A percentile compares a stretch with the other conserved stretches of the same genome.
Conservation (phyloP, 2,329 filamentous ascomycete genomes). For the Diaporthe sp. region DNA sequence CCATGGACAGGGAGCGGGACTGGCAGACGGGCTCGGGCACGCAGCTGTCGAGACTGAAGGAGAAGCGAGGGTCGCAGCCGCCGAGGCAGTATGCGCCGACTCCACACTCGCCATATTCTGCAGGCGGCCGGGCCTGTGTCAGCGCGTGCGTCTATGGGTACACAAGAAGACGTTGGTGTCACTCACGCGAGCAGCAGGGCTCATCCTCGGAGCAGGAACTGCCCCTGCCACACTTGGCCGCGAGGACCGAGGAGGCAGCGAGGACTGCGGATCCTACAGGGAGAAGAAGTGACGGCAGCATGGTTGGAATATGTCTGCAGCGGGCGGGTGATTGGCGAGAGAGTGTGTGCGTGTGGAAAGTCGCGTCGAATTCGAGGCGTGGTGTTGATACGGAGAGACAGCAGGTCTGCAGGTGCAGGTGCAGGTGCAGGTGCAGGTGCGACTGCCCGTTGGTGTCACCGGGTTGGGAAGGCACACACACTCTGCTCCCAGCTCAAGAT, state of each 20-base stretch:
- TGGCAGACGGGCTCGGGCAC: conserved; percentile 87
- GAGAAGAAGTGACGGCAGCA: conserved; percentile 48
- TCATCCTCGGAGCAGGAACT: conserved; percentile 78
- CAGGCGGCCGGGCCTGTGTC: conserved; percentile 40
- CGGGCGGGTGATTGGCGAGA: neutral
- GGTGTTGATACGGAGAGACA: neutral
- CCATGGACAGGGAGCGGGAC: conserved; percentile 80
- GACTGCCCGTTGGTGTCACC: neutral
- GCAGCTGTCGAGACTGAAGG: conserved; percentile 86
- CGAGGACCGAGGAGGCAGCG: conserved; percentile 55
- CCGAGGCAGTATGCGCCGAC: conserved; percentile 95
- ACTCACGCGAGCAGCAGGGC: conserved; percentile 86
- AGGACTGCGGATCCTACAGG: conserved; percentile 56
- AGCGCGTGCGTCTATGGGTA: conserved; percentile 10
- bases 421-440: neutral
- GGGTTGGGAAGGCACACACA: neutral
- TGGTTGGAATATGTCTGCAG: conserved; percentile 42
- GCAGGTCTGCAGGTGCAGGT: neutral
- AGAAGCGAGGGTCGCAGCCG: conserved; percentile 91
- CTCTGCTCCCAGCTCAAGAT: neutral
- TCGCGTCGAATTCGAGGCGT: neutral
- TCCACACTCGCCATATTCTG: conserved; percentile 94
- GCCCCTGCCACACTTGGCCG: conserved; percentile 61
- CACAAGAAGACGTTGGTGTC: conserved; percentile 14
- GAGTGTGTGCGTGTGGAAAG: neutral